Base-by-base conservation (phyloP, 345 rosid species). In the Excoecaria agallocha region DNA sequence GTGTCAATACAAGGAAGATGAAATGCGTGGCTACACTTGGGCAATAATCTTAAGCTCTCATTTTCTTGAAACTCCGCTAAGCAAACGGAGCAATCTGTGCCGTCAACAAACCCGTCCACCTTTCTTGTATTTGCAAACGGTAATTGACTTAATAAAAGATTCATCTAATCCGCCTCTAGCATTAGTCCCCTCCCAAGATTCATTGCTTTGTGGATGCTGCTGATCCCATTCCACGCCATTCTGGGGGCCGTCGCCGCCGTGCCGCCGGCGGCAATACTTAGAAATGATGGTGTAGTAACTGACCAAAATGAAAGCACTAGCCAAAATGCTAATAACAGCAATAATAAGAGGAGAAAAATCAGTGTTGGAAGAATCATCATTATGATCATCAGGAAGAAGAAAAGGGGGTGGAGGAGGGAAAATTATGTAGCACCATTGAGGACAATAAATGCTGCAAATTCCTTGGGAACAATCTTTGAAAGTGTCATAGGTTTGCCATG, bases 1-100 rank as follows among this genome's bases (percentile, higher is more conserved):
- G 96, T 79, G 72, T 94, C 97, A 22, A 92, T 92, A 25, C 97
- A 94, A 37, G 91, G 90, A 8, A 92, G 83, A 75, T 92, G 98
- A 73, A 94, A 94, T 12, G 97, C 96, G 73, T 94, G 98, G 59
- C 76, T 87, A 51, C 98, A 91, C 52, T 89, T 90, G 0, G 97
- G 98, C 84, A 90, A 51, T 38, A 89, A 20, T 74, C 96, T 77
- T 50, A 89, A 71, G 77, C 82, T 90, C 84, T 91, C 97, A 11
- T 89, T 74, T 67, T 93, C 96, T 62, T 81, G 81, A 48, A 93
- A 93, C 52, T 93, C 98, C 63, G 87, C 82, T 2, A 90, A 81
- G 74, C 97, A 91, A 59, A 91, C 96, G 0, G 94, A 90, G 50
- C 97, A 93, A 66, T 88, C 94, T 0, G 84, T 80, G 10, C 89